Evolutionary conservation across 345 rosid genomes (phyloP), one percentile per base, ranked within the genome.

Genomic region (Linum usitatissimum): DNA sequence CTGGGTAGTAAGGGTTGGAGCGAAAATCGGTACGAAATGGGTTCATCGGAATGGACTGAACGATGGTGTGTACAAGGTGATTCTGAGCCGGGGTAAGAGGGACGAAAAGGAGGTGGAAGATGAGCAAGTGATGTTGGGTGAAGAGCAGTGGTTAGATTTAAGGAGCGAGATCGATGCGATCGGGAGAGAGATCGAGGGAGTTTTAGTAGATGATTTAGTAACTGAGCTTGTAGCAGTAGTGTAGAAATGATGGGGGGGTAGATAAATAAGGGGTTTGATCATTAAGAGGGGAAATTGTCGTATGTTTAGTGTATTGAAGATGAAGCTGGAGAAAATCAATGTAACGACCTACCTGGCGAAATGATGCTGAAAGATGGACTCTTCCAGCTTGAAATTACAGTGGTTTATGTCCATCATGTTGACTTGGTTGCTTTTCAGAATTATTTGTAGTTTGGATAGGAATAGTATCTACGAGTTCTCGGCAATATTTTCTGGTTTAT

Each of bases 1-100:
- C 2, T 88, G 97, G 93, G 74, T 81, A 66, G 74, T 81, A 66
- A 75, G 69, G 68, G 48, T 73, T 48, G 45, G 64, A 30, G 68
- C 45, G 4, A 76, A 72, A 55, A 10, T 66, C 2, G 39, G 57
- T 53, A 20, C 66, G 9, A 75, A 66, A 66, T 80, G 86, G 90
- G 76, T 36, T 45, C 2, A 23, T 23, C 73, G 68, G 30, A 75
- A 74, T 54, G 75, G 67, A 61, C 75, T 85, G 19, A 70, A 61
- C 65, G 88, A 85, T 45, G 57, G 59, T 12, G 76, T 94, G 61
- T 62, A 68, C 3, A 73, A 71, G 67, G 55, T 79, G 62, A 72
- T 81, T n/a, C 71, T 65, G 18, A 74, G 66, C 68, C 74, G 80
- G 53, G 77, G 81, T 53, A 76, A 66, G 4, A 71, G 68, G 78